Evolutionary conservation across 768 basidiomycete species (phyloP), one percentile per base, ranked within the genome.

Genomic region (Mycena capillaripes): DNA sequence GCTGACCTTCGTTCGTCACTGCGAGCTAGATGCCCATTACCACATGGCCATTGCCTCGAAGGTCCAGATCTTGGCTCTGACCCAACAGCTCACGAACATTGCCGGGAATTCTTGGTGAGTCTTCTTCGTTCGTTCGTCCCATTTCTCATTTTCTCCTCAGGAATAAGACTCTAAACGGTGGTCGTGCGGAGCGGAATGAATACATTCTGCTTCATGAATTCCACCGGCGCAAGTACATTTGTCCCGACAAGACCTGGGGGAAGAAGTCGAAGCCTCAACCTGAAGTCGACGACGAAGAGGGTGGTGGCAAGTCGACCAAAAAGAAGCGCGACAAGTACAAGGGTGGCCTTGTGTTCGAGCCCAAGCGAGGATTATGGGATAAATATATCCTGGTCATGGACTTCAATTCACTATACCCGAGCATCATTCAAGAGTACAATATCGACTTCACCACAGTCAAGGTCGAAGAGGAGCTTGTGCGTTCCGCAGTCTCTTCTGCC

Each of bases 361-460:
- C 98, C 2, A 97, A 98, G 84, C 88, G 95, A 64, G 96, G 97
- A 14, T 85, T 99, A 46, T 99, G 96, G 95, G 98, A 99, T 85
- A 97, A 92, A 77, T 98, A 88, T 79, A 94, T 99, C 82, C 88
- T 99, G 21, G 98, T 99, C 82, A 99, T 99, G 98, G 98, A 99
- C 82, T 99, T 99, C 91, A 99, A 99, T 83, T 98, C 97, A 71
- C 87, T 99, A 66, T 99, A 99, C 80, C 98, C 98, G 8, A 97
- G 95, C 81, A 99, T 99, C 85, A 99, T 99, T 57, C 98, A 99
- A 79, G 98, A 99, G 86, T 99, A 95, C 80, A 99, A 99, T 80
- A 99, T 99, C 76, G 98, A 99, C 83, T 99, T 99, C 78, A 99
- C 98, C 12, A 99, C 98, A 0, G 92, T 99, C 23, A 94, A 95